phyloP scores from a whole-genome alignment of 495 filamentous ascomycete species.

The Delitschia confertaspora region DNA sequence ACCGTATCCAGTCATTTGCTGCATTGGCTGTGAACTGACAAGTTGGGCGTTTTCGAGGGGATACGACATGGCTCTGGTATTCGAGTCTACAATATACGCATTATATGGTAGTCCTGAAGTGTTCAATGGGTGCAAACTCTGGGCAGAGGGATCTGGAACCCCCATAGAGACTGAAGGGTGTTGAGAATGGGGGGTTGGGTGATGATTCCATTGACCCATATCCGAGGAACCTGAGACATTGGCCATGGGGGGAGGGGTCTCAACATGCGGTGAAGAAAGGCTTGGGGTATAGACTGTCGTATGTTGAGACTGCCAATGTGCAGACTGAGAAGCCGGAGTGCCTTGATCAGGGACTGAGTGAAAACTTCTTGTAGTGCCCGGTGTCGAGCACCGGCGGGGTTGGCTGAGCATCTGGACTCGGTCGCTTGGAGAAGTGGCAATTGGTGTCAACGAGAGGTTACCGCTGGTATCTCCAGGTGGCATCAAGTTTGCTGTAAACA shows the following conservation, averaged over 20 bases:
- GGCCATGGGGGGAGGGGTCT: slow-evolving; percentile 11
- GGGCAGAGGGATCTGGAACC: slow-evolving; percentile 16
- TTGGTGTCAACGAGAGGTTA: slow-evolving; percentile 14
- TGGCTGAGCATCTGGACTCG: slow-evolving; percentile 25
- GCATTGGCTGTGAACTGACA: slow-evolving; percentile 23
- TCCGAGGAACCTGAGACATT: slow-evolving; percentile 10
- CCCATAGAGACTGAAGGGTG: slow-evolving; percentile 10
- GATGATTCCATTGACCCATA: slow-evolving; percentile 19
- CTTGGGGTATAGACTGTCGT: slow-evolving; percentile 13
- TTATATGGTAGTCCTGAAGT: slow-evolving; percentile 14
- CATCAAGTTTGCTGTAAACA: slow-evolving; percentile 14
- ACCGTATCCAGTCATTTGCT: slow-evolving; percentile 15
- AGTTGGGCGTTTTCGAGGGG: slow-evolving; percentile 18
- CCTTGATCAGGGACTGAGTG: slow-evolving; percentile 17
- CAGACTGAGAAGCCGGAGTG: slow-evolving; percentile 22
- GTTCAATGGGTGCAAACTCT: slow-evolving; percentile 13
- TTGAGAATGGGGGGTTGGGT: slow-evolving; percentile 17
- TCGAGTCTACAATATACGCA: slow-evolving; percentile 23
- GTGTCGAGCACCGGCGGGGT: slow-evolving; percentile 20
- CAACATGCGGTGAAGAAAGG: slow-evolving; percentile 22
- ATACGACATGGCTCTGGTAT: slow-evolving; percentile 24
- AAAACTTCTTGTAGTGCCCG: slow-evolving; percentile 14
- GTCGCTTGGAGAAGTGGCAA: slow-evolving; percentile 22
- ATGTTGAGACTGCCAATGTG: slow-evolving; percentile 23
- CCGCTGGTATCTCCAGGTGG: slow-evolving; percentile 7